These are phyloP conservation scores for Cadophora gregata DNA, from an alignment of 2,329 filamentous ascomycete genomes.

Conservation along the genomic window DNA sequence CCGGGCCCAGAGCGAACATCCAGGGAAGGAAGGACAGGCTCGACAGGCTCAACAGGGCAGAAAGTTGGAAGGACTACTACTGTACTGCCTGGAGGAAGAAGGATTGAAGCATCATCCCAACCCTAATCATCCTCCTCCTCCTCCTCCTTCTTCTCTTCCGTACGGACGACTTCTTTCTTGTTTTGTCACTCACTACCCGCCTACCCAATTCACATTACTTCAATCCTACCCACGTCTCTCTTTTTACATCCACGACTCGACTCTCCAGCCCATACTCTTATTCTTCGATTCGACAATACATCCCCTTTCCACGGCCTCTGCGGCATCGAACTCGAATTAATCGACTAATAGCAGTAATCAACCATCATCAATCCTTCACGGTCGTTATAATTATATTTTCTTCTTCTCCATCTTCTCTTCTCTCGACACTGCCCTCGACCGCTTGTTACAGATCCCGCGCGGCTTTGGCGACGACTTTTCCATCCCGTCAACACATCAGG, in stretches of 20 bases:
- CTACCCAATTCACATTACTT: background rate
- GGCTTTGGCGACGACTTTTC: conserved; percentile 16
- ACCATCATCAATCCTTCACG: background rate
- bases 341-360: conserved; percentile 12
- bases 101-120: background rate
- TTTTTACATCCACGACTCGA: background rate
- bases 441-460: conserved; percentile 16
- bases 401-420: background rate
- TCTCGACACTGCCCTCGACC: background rate
- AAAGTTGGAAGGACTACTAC: too few relatives aligned
- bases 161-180: background rate
- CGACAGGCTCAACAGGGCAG: background rate
- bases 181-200: background rate
- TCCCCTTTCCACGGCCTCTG: conserved; percentile 7
- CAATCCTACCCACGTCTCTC: background rate
- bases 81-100: too few relatives aligned
- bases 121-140: background rate
- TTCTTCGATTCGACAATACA: background rate
- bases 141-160: background rate
- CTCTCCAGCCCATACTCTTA: background rate
- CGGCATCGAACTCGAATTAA: background rate
- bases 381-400: conserved; percentile 13
- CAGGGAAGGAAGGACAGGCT: too few relatives aligned
- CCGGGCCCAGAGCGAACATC: background rate
- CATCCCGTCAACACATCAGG: conserved; percentile 17